Evolutionary conservation across 768 basidiomycete species (phyloP), one percentile per base, ranked within the genome.

Genomic region (Phylloporus arenicola): DNA sequence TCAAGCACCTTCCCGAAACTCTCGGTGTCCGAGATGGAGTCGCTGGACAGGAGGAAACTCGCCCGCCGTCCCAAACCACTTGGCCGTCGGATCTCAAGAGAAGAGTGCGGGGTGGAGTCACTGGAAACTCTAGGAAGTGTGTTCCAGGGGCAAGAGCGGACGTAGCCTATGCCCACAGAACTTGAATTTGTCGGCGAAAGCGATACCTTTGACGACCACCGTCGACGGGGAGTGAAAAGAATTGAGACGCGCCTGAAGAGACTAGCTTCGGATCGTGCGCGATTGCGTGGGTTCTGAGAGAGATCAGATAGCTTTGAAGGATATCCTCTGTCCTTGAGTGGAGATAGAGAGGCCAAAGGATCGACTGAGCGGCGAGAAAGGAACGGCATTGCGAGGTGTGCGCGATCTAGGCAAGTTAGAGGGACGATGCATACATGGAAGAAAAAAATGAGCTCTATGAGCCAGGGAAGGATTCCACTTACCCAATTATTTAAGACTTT

Each of bases 61-160:
- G 65, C 65, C 3, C 68, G 61, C 42, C 67, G 55, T 27, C 65
- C 65, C 16, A 67, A 34, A 27, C 65, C 65, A 17, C 65, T 67
- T 10, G 65, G 65, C 13, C 65, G 62, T 30, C 65, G 63, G 33
- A 67, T 67, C 51, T 67, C 65, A 2, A 67, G 63, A 16, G 68
- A 68, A 24, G 63, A 58, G 11, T 47, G 44, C 8, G 57, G 45
- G 6, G 54, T 57, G 2, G 61, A 57, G 35, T 52, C 52, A 47
- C 51, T 61, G 13, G 65, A 67, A n/a, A 53, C 17, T 25, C 65
- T 53, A 1, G 67, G 50, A 31, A 65, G 55, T 4, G 34, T 11
- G 12, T 45, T 13, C 34, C 54, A 40, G 4, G 57, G 52, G 8
- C 43, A 43, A 0, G 68, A 17, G 24, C 43, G 55, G 30, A 48